phyloP scores from a whole-genome alignment of 108 stramenopile genomes.

The Fragilaria crotonensis region DNA sequence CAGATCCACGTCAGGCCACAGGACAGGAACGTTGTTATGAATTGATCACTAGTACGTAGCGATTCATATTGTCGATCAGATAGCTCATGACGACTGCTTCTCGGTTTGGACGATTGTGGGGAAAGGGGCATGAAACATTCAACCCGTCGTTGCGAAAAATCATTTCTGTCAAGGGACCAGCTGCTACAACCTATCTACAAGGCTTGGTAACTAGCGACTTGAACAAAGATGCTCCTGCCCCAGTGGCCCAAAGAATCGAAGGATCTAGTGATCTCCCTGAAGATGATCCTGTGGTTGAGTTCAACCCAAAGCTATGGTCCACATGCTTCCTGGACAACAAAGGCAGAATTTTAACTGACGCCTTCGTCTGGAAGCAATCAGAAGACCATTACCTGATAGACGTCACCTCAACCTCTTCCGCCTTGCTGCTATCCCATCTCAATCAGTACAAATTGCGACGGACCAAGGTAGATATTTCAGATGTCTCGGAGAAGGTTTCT shows the following conservation, averaged over 20 bases:
- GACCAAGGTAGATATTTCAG: conserved; percentile 52
- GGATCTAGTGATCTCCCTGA: neutral
- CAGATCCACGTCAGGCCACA: too few species aligned
- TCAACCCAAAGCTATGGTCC: conserved; percentile 49
- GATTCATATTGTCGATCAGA: too few species aligned
- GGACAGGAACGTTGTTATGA: too few species aligned
- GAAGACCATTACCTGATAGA: conserved; percentile 67
- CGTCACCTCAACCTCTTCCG: conserved; percentile 46
- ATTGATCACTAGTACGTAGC: too few species aligned
- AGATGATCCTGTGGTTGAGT: conserved; percentile 33
- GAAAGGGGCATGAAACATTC: conserved; percentile 73
- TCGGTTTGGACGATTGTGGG: conserved; percentile 64
- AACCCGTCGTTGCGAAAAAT: conserved; percentile 44
- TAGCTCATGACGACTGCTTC: too few species aligned
- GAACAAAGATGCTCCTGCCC: conserved; percentile 35
- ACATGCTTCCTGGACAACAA: conserved; percentile 77
- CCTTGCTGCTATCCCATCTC: conserved; percentile 54
- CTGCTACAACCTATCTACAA: conserved; percentile 68
- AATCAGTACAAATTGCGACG: conserved; percentile 64
- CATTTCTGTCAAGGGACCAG: conserved; percentile 58
- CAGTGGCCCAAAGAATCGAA: conserved; percentile 27
- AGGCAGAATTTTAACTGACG: conserved; percentile 78
- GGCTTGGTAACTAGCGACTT: conserved; percentile 74
- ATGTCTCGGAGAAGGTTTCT: conserved; percentile 42
- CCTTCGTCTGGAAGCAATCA: conserved; percentile 66